phyloP scores from a whole-genome alignment of 1,139 yeast genomes.

The Starmera stellimalicola region DNA sequence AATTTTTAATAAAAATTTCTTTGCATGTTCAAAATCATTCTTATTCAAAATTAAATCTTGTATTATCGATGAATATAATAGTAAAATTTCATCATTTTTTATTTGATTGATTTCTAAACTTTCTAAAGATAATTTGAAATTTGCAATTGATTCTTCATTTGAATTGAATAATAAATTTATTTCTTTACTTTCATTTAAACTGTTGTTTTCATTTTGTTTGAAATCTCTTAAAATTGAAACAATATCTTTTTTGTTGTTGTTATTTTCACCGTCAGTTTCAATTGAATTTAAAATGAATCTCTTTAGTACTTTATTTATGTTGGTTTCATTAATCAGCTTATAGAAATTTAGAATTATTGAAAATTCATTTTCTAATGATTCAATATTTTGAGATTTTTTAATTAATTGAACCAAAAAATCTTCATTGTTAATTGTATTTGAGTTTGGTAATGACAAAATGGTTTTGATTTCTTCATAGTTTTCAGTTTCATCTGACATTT shows the following conservation, averaged over 20 bases:
- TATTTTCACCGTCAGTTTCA: too few species aligned
- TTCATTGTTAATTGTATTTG: conserved; percentile 19
- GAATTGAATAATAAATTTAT: conserved; percentile 20
- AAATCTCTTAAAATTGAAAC: conserved; percentile 10
- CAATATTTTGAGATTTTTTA: conserved; percentile 7
- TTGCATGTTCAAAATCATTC: conserved; percentile 15
- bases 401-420: conserved; percentile 13
- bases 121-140: conserved; percentile 13
- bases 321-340: conserved; percentile 13
- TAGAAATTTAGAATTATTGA: conserved; percentile 10
- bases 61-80: conserved; percentile 22
- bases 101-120: conserved; percentile 8
- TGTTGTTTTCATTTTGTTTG: conserved; percentile 4
- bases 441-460: conserved; percentile 16
- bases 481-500: conserved; percentile 9
- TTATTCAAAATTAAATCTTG: conserved; percentile 18
- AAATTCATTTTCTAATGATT: conserved; percentile 8
- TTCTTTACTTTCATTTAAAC: conserved; percentile 4
- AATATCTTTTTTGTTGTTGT: conserved; percentile 10
- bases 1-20: conserved; percentile 18
- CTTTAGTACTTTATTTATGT: conserved; percentile 10
- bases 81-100: conserved; percentile 19
- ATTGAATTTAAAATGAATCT: conserved; percentile 12
- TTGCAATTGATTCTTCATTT: conserved; percentile 13
- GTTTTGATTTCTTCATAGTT: conserved; percentile 19